phyloP scores from a whole-genome alignment of 352 stramenopile species.

The Peronospora tabacina region DNA sequence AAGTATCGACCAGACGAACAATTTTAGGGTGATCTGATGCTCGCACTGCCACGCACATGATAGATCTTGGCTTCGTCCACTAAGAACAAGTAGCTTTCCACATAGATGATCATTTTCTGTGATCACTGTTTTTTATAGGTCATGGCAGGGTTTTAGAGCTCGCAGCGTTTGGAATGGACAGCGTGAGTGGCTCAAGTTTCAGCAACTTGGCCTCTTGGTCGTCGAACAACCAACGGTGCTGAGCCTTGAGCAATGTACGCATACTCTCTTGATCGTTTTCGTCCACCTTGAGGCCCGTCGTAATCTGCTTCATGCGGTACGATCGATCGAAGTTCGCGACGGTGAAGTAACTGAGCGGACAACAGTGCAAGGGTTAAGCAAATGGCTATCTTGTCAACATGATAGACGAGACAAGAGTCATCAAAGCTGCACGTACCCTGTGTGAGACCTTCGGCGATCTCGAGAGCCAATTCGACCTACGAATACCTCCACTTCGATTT shows the following conservation, averaged over 20 bases:
- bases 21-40: too few species aligned
- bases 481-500: constrained; percentile 72
- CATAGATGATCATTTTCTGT: too few species aligned
- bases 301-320: constrained; percentile 51
- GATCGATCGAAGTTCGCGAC: constrained; percentile 56
- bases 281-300: constrained; percentile 43
- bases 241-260: constrained; percentile 56
- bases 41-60: too few species aligned
- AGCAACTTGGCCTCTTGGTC: constrained; percentile 56
- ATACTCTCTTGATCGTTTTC: constrained; percentile 61
- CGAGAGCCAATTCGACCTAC: constrained; percentile 42
- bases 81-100: too few species aligned
- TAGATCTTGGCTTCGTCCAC: too few species aligned
- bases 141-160: constrained; percentile 2
- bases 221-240: constrained; percentile 65
- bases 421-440: constrained; percentile 22
- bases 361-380: background rate
- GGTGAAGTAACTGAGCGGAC: constrained; percentile 44
- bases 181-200: constrained; percentile 44
- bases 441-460: constrained; percentile 50
- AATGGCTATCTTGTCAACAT: background rate
- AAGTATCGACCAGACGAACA: too few species aligned
- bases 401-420: background rate
- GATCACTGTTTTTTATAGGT: too few species aligned
- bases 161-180: constrained; percentile 24